Conservation (phyloP, 495 filamentous ascomycete genomes). For the Penicillium turbatum region DNA sequence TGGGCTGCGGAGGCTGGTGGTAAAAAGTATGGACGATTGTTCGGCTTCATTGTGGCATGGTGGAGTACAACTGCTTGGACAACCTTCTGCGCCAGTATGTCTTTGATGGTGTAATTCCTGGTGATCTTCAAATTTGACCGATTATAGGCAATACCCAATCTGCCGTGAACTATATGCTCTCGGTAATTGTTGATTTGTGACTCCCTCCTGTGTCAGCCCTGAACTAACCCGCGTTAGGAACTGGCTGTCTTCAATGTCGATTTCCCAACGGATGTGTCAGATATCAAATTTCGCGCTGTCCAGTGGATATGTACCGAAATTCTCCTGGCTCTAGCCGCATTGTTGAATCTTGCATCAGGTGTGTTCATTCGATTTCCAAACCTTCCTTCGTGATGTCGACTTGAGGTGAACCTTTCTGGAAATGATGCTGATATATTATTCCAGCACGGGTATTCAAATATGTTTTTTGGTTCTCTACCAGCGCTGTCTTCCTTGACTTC, state of each 20-base stretch:
- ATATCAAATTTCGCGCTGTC: slow-evolving; percentile 50
- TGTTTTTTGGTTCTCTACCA: slow-evolving; percentile 47
- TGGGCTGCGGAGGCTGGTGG: slow-evolving; percentile 57
- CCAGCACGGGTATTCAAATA: slow-evolving; percentile 40
- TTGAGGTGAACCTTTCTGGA: too few relatives aligned
- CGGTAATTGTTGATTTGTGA: slow-evolving; percentile 31
- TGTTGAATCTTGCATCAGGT: slow-evolving; percentile 45
- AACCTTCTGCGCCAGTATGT: slow-evolving; percentile 48
- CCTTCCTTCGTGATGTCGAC: not conserved
- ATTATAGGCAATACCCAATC: slow-evolving; percentile 46
- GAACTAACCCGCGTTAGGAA: slow-evolving; percentile 29
- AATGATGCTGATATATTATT: too few relatives aligned
- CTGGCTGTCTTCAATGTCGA: slow-evolving; percentile 49
- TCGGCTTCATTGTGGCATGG: slow-evolving; percentile 55
- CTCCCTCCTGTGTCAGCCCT: not conserved
- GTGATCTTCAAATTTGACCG: not conserved
- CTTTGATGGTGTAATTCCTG: not conserved
- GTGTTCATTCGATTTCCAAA: slow-evolving; percentile 9
- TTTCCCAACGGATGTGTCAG: slow-evolving; percentile 44
- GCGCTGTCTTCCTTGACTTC: slow-evolving; percentile 51
- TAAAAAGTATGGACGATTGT: slow-evolving; percentile 46
- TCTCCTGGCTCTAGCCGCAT: slow-evolving; percentile 42
- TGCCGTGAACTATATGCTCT: slow-evolving; percentile 52
- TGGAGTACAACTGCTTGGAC: slow-evolving; percentile 60
- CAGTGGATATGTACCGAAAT: slow-evolving; percentile 50